phyloP scores from a whole-genome alignment of 805 yeast genomes.

The Cyberlindnera veronae region DNA sequence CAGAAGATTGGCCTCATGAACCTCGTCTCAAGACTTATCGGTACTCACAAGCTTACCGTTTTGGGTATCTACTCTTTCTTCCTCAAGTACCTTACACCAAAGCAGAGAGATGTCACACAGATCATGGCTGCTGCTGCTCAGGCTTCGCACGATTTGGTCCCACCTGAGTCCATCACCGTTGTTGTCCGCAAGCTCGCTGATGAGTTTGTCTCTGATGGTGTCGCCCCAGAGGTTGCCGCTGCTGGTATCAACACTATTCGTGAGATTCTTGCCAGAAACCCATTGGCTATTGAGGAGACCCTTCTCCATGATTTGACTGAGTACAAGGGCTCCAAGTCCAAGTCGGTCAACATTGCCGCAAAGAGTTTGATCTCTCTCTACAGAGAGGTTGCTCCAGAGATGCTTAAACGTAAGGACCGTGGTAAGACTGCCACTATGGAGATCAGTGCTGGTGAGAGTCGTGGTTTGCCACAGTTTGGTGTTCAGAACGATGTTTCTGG shows the following conservation, averaged over 20 bases:
- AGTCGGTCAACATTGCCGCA: slow-evolving; percentile 94
- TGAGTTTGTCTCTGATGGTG: slow-evolving; percentile 98
- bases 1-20: slow-evolving; percentile 89
- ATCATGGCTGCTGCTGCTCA: slow-evolving; percentile 97
- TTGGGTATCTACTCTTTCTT: slow-evolving; percentile 87
- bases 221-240: slow-evolving; percentile 95
- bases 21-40: slow-evolving; percentile 81
- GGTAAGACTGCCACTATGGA: slow-evolving; percentile 91
- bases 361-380: slow-evolving; percentile 79
- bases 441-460: slow-evolving; percentile 57
- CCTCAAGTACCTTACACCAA: slow-evolving; percentile 88
- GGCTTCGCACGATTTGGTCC: slow-evolving; percentile 93
- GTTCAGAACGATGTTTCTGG: slow-evolving; percentile 63
- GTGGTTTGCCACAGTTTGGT: slow-evolving; percentile 64
- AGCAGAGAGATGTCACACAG: slow-evolving; percentile 91
- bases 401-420: slow-evolving; percentile 86
- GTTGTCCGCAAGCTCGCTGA: slow-evolving; percentile 91
- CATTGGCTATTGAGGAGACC: slow-evolving; percentile 87
- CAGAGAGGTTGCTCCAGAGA: slow-evolving; percentile 94
- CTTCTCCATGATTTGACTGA: slow-evolving; percentile 85
- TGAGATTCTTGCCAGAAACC: slow-evolving; percentile 90
- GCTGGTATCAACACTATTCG: slow-evolving; percentile 96
- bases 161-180: slow-evolving; percentile 83
- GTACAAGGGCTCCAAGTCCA: slow-evolving; percentile 90
- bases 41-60: slow-evolving; percentile 90